These are phyloP conservation scores for Macrocybe gigantea DNA, from an alignment of 768 basidiomycete species.

Conservation along the genomic window DNA sequence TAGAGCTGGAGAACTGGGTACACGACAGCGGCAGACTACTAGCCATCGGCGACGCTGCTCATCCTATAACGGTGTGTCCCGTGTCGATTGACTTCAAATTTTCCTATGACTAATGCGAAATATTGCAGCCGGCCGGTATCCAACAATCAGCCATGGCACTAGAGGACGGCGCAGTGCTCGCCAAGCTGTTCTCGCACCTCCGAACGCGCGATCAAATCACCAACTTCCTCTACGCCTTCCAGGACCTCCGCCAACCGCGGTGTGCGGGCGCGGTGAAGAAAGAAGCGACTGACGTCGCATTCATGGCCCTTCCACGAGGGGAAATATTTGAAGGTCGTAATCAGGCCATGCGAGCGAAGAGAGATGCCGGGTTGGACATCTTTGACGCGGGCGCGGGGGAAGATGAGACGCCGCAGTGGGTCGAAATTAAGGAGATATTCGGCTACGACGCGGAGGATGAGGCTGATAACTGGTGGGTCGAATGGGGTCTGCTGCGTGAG, in stretches of 20 bases:
- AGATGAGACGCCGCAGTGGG: conserved; percentile 29
- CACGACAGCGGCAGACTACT: conserved; percentile 39
- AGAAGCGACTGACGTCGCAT: conserved; percentile 38
- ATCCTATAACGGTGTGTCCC: conserved; percentile 46
- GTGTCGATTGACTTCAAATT: neutral
- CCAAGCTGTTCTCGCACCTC: conserved; percentile 54
- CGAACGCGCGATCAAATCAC: conserved; percentile 41
- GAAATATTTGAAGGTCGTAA: conserved; percentile 38
- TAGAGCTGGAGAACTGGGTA: conserved; percentile 46
- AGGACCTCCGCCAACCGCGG: conserved; percentile 47
- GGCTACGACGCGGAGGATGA: conserved; percentile 53
- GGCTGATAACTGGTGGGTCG: conserved; percentile 55
- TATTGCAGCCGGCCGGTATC: conserved; percentile 38
- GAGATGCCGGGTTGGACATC: conserved; percentile 18
- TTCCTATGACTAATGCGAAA: neutral
- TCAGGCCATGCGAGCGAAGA: conserved; percentile 23
- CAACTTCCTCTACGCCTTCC: conserved; percentile 45
- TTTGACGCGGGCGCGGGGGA: conserved; percentile 5
- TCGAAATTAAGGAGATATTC: conserved; percentile 41
- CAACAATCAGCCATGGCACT: conserved; percentile 45
- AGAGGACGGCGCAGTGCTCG: conserved; percentile 61
- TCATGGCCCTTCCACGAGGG: conserved; percentile 39
- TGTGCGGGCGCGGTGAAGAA: conserved; percentile 33
- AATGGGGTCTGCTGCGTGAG: conserved; percentile 43
- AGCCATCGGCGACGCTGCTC: conserved; percentile 52